Conservation (phyloP, 1,284 basidiomycete species). For the Exobasidium rhododendri region DNA sequence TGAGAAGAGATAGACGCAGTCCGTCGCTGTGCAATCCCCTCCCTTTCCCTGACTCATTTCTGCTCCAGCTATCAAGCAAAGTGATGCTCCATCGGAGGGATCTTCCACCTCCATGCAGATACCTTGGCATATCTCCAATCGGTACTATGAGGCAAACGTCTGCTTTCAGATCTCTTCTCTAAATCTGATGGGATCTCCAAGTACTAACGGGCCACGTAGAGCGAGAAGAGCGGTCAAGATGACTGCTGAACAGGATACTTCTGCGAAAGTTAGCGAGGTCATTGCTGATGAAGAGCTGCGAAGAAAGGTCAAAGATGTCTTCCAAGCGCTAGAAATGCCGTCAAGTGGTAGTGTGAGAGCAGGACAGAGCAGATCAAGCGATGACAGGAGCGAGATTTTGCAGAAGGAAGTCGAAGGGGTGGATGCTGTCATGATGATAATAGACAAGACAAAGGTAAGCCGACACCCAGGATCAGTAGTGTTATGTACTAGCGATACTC, state of each 20-base stretch:
- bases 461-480: too few relatives aligned
- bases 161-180: conserved; percentile 19
- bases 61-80: not conserved
- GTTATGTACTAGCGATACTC: too few relatives aligned
- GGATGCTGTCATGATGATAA: conserved; percentile 15
- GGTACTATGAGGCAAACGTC: conserved; percentile 41
- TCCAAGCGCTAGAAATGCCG: conserved; percentile 9
- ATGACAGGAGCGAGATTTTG: conserved; percentile 2
- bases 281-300: not conserved
- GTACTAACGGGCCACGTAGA: not conserved
- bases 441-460: conserved; percentile 13
- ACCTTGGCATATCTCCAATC: conserved; percentile 37
- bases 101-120: too few relatives aligned
- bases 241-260: not conserved
- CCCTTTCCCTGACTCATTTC: too few relatives aligned
- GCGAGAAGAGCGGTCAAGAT: not conserved
- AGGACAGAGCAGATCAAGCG: not conserved
- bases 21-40: too few relatives aligned
- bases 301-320: conserved; percentile 6
- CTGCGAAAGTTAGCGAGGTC: conserved; percentile 5
- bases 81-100: too few relatives aligned
- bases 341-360: not conserved
- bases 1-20: too few relatives aligned
- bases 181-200: not conserved
- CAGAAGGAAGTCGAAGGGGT: conserved; percentile 10